phyloP scores from a whole-genome alignment of 306 rosid genomes.

The Potentilla sterilis region DNA sequence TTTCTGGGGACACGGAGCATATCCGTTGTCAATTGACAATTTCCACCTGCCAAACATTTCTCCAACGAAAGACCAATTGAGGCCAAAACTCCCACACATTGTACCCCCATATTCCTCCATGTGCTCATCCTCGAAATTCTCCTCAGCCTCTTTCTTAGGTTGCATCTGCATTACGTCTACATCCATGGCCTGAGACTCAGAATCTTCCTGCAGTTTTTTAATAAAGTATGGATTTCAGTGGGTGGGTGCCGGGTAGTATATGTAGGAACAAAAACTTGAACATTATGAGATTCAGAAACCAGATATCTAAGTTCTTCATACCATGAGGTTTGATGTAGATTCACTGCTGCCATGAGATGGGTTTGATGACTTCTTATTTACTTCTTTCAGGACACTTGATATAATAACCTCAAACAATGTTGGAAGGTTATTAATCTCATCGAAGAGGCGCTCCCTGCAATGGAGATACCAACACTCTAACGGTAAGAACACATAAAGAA shows the following conservation, averaged over 20 bases:
- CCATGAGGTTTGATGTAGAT: slow-evolving; percentile 29
- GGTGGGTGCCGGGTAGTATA: no score
- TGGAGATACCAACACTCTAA: slow-evolving; percentile 8
- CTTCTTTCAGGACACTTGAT: no score
- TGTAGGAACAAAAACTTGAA: no score
- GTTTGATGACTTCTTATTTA: slow-evolving; percentile 44
- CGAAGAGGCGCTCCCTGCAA: slow-evolving; percentile 70
- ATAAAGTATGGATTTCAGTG: slow-evolving; percentile 14
- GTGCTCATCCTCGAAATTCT: slow-evolving; percentile 40
- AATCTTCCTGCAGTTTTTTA: slow-evolving; percentile 48
- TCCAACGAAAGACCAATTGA: background rate
- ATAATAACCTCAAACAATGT: slow-evolving; percentile 55
- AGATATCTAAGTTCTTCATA: slow-evolving; percentile 18
- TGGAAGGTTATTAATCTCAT: slow-evolving; percentile 77
- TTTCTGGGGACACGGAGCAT: background rate
- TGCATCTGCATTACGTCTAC: slow-evolving; percentile 28
- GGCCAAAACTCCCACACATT: slow-evolving; percentile 67
- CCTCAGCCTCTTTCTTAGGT: background rate
- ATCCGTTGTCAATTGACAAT: background rate
- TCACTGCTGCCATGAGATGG: background rate
- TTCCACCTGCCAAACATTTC: background rate
- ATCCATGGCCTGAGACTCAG: slow-evolving; percentile 50
- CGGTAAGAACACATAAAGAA: background rate
- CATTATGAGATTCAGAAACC: no score
- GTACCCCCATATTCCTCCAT: slow-evolving; percentile 66